phyloP scores from a whole-genome alignment of 805 yeast species.

The Yarrowia keelungensis region DNA sequence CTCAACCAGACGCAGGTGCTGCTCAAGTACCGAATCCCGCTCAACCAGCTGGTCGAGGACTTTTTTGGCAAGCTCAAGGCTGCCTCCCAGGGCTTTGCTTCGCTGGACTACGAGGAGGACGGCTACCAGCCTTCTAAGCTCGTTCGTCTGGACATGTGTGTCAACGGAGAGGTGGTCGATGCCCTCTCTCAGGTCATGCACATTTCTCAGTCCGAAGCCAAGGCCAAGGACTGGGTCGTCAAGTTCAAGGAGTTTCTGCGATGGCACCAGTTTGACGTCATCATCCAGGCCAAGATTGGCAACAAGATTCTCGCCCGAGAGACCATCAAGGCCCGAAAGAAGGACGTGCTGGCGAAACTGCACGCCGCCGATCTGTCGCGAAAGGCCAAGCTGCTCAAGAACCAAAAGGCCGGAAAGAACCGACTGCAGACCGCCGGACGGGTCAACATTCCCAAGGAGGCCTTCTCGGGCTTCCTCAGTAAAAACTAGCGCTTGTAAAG shows the following conservation, averaged over 20 bases:
- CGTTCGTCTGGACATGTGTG: constrained; percentile 85
- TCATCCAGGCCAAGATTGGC: constrained; percentile 87
- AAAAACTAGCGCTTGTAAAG: constrained; percentile 22
- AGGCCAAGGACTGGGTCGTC: constrained; percentile 83
- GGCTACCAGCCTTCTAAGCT: constrained; percentile 84
- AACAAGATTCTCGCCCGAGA: constrained; percentile 85
- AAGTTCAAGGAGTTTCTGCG: constrained; percentile 79
- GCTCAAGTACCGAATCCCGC: constrained; percentile 79
- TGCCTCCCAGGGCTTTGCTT: constrained; percentile 88
- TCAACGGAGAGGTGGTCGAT: constrained; percentile 88
- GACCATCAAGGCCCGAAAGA: constrained; percentile 89
- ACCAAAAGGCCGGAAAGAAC: constrained; percentile 94
- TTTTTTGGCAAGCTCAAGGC: constrained; percentile 94
- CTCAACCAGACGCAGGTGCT: constrained; percentile 81
- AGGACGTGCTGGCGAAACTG: constrained; percentile 90
- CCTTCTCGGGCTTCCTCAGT: constrained; percentile 81
- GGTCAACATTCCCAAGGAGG: constrained; percentile 79
- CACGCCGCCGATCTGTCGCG: constrained; percentile 94
- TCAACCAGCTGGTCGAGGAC: constrained; percentile 91
- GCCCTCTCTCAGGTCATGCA: constrained; percentile 94
- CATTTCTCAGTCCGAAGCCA: constrained; percentile 69
- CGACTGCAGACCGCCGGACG: constrained; percentile 79
- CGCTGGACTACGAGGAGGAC: constrained; percentile 91
- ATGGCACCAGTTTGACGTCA: constrained; percentile 88
- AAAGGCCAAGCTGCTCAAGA: constrained; percentile 82